phyloP scores from a whole-genome alignment of 805 yeast genomes.

The Yamadazyma kitorensis region DNA sequence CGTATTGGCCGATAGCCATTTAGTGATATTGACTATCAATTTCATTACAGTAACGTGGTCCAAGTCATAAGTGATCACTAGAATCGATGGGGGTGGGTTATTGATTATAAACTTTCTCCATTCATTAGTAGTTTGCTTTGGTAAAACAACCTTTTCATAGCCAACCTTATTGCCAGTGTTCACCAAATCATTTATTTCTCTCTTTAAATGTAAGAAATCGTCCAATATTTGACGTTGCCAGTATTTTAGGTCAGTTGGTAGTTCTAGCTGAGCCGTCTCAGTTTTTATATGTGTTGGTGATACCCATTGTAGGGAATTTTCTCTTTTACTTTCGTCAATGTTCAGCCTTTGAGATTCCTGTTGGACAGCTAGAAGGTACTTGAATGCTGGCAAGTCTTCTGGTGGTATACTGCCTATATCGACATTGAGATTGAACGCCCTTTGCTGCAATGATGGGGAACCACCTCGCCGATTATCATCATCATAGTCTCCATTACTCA shows the following conservation, averaged over 20 bases:
- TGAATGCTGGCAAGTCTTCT: conserved; percentile 4
- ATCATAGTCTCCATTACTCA: too few relatives aligned
- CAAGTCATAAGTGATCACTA: conserved; percentile 15
- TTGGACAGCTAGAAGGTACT: conserved; percentile 5
- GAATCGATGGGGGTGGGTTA: conserved; percentile 26
- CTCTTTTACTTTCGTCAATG: too few relatives aligned
- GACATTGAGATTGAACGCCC: neutral
- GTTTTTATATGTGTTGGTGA: too few relatives aligned
- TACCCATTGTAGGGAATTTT: too few relatives aligned
- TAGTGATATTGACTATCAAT: conserved; percentile 31
- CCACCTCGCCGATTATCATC: too few relatives aligned
- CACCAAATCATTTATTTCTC: too few relatives aligned
- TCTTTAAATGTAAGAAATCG: too few relatives aligned
- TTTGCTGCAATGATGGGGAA: too few relatives aligned
- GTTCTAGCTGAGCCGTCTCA: too few relatives aligned
- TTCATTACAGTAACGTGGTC: conserved; percentile 33
- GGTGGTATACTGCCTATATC: neutral
- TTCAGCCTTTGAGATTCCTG: conserved; percentile 5
- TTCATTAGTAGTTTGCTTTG: conserved; percentile 20
- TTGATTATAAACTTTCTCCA: conserved; percentile 33
- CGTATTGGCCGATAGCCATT: conserved; percentile 34
- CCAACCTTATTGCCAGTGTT: too few relatives aligned
- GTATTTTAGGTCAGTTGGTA: too few relatives aligned
- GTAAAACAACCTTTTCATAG: too few relatives aligned
- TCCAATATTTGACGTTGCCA: conserved; percentile 4